These are phyloP conservation scores for Chalciporus chontae DNA, from an alignment of 768 basidiomycete genomes.

Conservation along the genomic window DNA sequence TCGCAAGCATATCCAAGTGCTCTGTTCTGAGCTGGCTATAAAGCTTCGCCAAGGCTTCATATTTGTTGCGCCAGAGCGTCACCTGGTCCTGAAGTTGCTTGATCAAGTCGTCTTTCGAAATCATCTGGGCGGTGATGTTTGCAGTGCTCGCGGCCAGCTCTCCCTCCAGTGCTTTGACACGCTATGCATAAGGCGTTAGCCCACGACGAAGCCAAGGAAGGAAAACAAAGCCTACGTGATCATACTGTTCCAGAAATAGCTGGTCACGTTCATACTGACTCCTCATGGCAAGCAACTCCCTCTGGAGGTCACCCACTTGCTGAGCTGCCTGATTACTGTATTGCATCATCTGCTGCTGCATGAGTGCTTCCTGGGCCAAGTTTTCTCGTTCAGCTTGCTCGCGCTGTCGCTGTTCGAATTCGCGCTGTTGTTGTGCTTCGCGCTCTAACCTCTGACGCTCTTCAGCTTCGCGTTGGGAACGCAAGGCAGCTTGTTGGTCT, in stretches of 20 bases:
- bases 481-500: slow-evolving; percentile 87
- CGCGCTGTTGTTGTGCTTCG: slow-evolving; percentile 75
- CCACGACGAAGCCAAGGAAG: background rate
- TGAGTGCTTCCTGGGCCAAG: slow-evolving; percentile 82
- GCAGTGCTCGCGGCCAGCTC: slow-evolving; percentile 72
- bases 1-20: slow-evolving; percentile 94
- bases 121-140: slow-evolving; percentile 82
- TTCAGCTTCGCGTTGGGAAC: slow-evolving; percentile 76
- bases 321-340: slow-evolving; percentile 74
- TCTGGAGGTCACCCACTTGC: slow-evolving; percentile 79
- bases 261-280: slow-evolving; percentile 99
- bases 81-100: slow-evolving; percentile 96
- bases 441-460: slow-evolving; percentile 75
- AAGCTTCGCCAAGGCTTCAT: slow-evolving; percentile 95
- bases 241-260: slow-evolving; percentile 96
- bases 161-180: slow-evolving; percentile 93
- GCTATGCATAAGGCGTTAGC: slow-evolving; percentile 41
- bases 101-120: slow-evolving; percentile 93
- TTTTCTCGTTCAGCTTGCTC: slow-evolving; percentile 88
- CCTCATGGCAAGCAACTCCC: slow-evolving; percentile 87
- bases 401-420: slow-evolving; percentile 86
- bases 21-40: slow-evolving; percentile 98
- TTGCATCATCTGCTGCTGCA: slow-evolving; percentile 80
- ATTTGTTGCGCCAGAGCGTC: slow-evolving; percentile 95
- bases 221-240: slow-evolving; percentile 54